Evolutionary conservation across 2,329 filamentous ascomycete species (phyloP).

Genomic region (Penicillium sp.): DNA sequence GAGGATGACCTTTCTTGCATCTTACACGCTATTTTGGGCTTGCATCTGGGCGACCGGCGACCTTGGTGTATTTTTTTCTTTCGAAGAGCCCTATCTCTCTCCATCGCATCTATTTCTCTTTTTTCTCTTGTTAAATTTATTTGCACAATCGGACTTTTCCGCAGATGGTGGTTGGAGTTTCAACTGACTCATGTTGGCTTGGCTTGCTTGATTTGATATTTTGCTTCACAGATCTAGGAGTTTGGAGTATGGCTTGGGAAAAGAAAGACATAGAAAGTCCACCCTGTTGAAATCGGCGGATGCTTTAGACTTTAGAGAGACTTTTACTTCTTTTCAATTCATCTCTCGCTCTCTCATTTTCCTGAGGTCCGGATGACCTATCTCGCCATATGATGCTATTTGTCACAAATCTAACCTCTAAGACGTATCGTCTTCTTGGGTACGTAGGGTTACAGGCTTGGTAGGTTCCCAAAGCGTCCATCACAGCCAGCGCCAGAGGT

Average conservation of each 20-base stretch:
- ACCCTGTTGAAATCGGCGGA: constrained; percentile 8
- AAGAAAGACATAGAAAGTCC: constrained; percentile 12
- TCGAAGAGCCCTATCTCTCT: background rate
- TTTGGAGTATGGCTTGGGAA: constrained; percentile 9
- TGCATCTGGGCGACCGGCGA: constrained; percentile 4
- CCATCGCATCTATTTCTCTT: background rate
- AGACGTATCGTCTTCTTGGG: too few species aligned
- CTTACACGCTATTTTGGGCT: constrained; percentile 3
- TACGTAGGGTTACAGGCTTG: too few species aligned
- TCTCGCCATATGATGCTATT: background rate
- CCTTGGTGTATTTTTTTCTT: background rate
- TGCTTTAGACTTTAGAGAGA: constrained; percentile 13
- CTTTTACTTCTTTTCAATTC: background rate
- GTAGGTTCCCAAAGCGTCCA: too few species aligned
- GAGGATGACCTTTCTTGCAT: background rate
- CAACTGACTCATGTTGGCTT: constrained; percentile 3
- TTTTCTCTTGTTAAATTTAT: background rate
- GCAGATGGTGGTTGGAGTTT: background rate
- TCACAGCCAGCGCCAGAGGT: too few species aligned
- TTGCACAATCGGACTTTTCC: background rate
- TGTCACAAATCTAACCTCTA: background rate
- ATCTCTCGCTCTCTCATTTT: constrained; percentile 2
- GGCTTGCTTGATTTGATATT: constrained; percentile 1
- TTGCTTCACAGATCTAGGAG: constrained; percentile 8
- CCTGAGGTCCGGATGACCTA: constrained; percentile 6